Percentiles rank a stretch among this genome's conserved stretches.
Evolutionary conservation across 2,329 filamentous ascomycete species (phyloP).

Genomic region (Neonectria punicea): DNA sequence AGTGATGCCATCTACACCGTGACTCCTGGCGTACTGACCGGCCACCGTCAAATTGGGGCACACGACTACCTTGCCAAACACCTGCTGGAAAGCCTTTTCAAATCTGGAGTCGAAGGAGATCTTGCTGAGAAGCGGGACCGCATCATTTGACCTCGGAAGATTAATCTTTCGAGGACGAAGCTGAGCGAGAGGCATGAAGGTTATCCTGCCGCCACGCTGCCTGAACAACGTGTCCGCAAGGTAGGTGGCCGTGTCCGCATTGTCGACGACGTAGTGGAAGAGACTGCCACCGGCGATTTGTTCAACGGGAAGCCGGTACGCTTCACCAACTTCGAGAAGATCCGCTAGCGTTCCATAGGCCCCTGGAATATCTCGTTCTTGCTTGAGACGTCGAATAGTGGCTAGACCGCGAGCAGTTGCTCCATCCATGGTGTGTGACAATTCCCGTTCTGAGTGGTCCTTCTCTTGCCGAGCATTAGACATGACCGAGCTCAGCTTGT

Average conservation of each 20-base stretch:
- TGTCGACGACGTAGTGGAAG: slow-evolving; percentile 97
- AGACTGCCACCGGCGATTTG: slow-evolving; percentile 92
- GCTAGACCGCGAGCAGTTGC: slow-evolving; percentile 87
- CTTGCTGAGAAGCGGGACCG: slow-evolving; percentile 86
- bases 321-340: slow-evolving; percentile 85
- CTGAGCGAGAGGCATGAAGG: slow-evolving; percentile 92
- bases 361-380: slow-evolving; percentile 81
- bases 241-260: slow-evolving; percentile 84
- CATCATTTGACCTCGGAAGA: slow-evolving; percentile 86
- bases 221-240: slow-evolving; percentile 83
- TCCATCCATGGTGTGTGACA: slow-evolving; percentile 89
- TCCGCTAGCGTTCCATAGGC: slow-evolving; percentile 95
- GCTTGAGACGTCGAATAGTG: slow-evolving; percentile 85
- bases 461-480: slow-evolving; percentile 80
- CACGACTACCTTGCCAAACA: slow-evolving; percentile 95
- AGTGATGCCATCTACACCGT: slow-evolving; percentile 92
- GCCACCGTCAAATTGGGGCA: slow-evolving; percentile 91
- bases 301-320: slow-evolving; percentile 89
- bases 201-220: slow-evolving; percentile 85
- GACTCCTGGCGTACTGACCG: slow-evolving; percentile 89
- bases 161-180: slow-evolving; percentile 77
- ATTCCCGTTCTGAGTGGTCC: slow-evolving; percentile 78
- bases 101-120: slow-evolving; percentile 81
- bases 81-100: slow-evolving; percentile 89
- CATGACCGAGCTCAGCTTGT: slow-evolving; percentile 83